Conservation (phyloP, 2,329 filamentous ascomycete genomes). For the Hymenoscyphus albidus region DNA sequence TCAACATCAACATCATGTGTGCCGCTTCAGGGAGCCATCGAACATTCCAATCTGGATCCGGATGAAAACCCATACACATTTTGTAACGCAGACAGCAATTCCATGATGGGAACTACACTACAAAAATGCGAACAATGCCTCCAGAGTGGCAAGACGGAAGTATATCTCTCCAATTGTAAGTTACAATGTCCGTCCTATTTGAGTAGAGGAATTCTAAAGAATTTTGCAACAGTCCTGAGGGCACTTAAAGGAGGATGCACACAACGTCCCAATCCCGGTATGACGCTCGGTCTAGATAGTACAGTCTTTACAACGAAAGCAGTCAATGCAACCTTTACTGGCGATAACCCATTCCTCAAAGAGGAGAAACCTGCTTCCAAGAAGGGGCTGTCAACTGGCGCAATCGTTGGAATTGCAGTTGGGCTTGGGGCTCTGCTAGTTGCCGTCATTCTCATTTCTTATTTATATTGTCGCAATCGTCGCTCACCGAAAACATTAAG, state of each 20-base stretch:
- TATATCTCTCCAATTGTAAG: constrained; percentile 26
- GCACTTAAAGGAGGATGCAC: constrained; percentile 30
- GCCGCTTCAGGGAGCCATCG: constrained; percentile 25
- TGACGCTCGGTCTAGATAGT: constrained; percentile 26
- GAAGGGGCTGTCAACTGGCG: constrained; percentile 18
- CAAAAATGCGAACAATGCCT: constrained; percentile 20
- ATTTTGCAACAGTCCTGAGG: constrained; percentile 24
- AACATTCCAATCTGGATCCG: constrained; percentile 24
- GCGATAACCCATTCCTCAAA: constrained; percentile 10
- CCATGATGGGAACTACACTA: constrained; percentile 16
- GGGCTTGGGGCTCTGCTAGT: constrained; percentile 19
- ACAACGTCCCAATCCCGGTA: constrained; percentile 24
- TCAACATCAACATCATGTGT: constrained; percentile 25
- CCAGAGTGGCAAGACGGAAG: constrained; percentile 7
- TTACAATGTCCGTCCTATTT: not conserved
- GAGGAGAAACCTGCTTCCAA: constrained; percentile 8
- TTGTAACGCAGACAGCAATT: constrained; percentile 25
- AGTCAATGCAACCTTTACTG: constrained; percentile 25
- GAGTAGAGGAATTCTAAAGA: not conserved
- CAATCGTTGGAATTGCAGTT: constrained; percentile 30
- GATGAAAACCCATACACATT: constrained; percentile 26
- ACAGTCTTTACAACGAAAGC: constrained; percentile 27
- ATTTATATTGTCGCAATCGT: constrained; percentile 23
- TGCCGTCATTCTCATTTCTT: constrained; percentile 13
- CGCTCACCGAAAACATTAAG: constrained; percentile 11